Evolutionary conservation across 1,284 basidiomycete species (phyloP), one percentile per base, ranked within the genome.

Genomic region (Puccinia horiana): DNA sequence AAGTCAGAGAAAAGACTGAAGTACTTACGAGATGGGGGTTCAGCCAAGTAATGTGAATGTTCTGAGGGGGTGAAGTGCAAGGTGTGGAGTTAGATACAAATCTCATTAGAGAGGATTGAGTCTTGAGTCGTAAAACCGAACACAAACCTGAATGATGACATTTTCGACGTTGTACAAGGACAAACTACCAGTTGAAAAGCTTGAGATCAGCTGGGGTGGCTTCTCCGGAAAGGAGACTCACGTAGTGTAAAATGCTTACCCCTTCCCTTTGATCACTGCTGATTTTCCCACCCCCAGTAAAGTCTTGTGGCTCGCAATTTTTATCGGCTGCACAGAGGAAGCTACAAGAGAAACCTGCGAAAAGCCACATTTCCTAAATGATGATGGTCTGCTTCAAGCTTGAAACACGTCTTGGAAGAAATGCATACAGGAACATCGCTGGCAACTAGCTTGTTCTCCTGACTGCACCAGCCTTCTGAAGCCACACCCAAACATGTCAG

Each of bases 181-280:
- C 9, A 73, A 73, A 29, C 70, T 73, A 52, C 35, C 12, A n/a
- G 5, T n/a, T 49, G 44, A 47, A 54, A 32, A 32, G 56, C 29
- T 35, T 35, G 11, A 63, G n/a, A 37, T 63, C 12, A 11, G 16
- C 32, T 63, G 14, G 8, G 6, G 16, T 35, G 3, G n/a, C n/a
- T n/a, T n/a, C n/a, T n/a, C n/a, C n/a, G n/a, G n/a, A n/a, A 32
- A 32, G 14, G 1, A 2, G 37, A 18, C 14, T 18, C 35, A 63
- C 8, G 58, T 26, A 18, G 58, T 3, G 35, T 8, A 44, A 63
- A 63, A 35, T 35, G 20, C 44, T 65, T 18, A 81, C 80, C 80
- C 80, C 69, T 81, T 81, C 12, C 80, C 80, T 75, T 58, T 75
- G 16, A 81, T 81, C 2, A 81, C 42, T 16, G 26, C 80, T 12